Base-by-base conservation (phyloP, 495 filamentous ascomycete species). In the Extremus antarcticus region DNA sequence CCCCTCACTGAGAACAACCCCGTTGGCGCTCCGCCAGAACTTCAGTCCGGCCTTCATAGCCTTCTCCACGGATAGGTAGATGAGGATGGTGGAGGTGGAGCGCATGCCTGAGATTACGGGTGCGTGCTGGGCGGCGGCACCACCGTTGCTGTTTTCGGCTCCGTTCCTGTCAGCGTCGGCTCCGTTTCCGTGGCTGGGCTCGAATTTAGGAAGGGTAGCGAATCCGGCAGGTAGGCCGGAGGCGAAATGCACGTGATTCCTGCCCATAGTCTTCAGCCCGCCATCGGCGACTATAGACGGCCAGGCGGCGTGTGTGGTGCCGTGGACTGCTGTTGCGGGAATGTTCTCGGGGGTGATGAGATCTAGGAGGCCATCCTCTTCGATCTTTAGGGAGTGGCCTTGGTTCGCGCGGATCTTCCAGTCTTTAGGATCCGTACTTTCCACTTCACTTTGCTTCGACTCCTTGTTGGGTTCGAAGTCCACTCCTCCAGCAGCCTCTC, bases 321-420 rank as follows among this genome's bases (percentile, higher is more conserved):
- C 92, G 66, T 98, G 92, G 1, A 97, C 79, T 0, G 88, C 86
- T 0, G 73, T 69, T 0, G 68, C 69, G 0, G 89, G 88, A 7
- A 89, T 58, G 51, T 80, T 75, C 1, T 63, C 63, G 21, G 68
- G 67, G 20, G 70, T 83, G 59, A 96, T 68, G 13, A 82, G 81
- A 17, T 74, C 78, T 15, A 92, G 81, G 16, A 94, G 76, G 0
- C 76, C 75, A 22, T 82, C 80, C 24, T 78, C 78, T 21, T 84
- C 81, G 43, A 98, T 70, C 47, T 73, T 74, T 66, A 90, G 79
- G 62, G 74, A 78, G 72, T 96, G 92, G 47, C 92, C 92, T 72
- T 98, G 92, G 58, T 87, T 92, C 1, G 92, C 92, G 64, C 92
- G 90, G 73, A 98, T 95, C 15, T 94, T 73, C 74, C 80, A 97